These are phyloP conservation scores for Rugonectria rugulosa DNA, from an alignment of 2,329 filamentous ascomycete genomes.

Conservation along the genomic window DNA sequence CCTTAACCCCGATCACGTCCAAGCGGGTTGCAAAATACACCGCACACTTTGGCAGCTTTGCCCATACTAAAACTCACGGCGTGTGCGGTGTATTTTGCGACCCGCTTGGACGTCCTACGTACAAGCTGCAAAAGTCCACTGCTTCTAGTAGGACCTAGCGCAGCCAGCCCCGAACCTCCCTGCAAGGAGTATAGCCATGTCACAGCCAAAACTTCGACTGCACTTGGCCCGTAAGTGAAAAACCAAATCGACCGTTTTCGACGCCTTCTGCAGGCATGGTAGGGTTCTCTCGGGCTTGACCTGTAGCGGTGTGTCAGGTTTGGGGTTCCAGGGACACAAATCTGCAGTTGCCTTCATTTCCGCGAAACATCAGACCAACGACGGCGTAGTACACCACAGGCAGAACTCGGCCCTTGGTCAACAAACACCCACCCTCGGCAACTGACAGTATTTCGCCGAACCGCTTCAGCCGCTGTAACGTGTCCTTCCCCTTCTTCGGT, in stretches of 20 bases:
- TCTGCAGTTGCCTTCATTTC: slow-evolving; percentile 28
- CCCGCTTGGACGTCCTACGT: too few relatives aligned
- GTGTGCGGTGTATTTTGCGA: too few relatives aligned
- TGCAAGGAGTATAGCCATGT: slow-evolving; percentile 29
- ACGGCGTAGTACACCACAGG: slow-evolving; percentile 14
- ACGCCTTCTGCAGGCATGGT: slow-evolving; percentile 11
- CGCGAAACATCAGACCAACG: slow-evolving; percentile 28
- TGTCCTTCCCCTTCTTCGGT: background rate
- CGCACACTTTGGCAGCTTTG: too few relatives aligned
- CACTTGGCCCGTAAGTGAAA: slow-evolving; percentile 39
- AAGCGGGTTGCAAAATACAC: too few relatives aligned
- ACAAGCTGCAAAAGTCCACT: background rate
- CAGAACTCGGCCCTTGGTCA: slow-evolving; percentile 6
- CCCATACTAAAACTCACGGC: too few relatives aligned
- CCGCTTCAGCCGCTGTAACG: slow-evolving; percentile 31
- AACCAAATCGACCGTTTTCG: slow-evolving; percentile 22
- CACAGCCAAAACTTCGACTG: slow-evolving; percentile 8
- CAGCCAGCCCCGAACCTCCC: slow-evolving; percentile 27
- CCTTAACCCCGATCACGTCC: slow-evolving; percentile 24
- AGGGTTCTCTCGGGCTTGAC: slow-evolving; percentile 12
- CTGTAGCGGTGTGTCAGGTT: slow-evolving; percentile 29
- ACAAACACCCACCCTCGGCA: slow-evolving; percentile 23
- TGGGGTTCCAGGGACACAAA: slow-evolving; percentile 23
- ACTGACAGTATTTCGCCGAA: slow-evolving; percentile 7
- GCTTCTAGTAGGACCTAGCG: slow-evolving; percentile 32